These are phyloP conservation scores for Phytophthora ramorum DNA, from an alignment of 352 stramenopile genomes.

Conservation along the genomic window DNA sequence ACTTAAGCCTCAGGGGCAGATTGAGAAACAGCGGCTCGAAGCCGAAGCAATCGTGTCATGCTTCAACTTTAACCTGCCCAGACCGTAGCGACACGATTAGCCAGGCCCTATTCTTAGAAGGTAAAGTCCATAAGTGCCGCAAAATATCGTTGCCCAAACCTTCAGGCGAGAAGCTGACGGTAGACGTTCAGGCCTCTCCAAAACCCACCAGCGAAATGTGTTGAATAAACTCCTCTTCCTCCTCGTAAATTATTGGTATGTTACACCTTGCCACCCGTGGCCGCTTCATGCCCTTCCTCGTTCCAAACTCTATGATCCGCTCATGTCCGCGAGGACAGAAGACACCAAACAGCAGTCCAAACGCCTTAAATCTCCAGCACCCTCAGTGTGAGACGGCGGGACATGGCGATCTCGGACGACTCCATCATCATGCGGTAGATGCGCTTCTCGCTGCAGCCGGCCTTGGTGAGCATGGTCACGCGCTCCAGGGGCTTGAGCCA, in stretches of 20 bases:
- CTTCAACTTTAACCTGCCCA: background rate
- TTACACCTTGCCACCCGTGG: slow-evolving; percentile 1
- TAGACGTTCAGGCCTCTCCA: no score
- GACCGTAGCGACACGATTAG: background rate
- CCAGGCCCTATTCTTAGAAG: slow-evolving; percentile 18
- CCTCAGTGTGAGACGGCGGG: slow-evolving; percentile 50
- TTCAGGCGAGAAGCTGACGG: background rate
- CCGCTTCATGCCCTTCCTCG: background rate
- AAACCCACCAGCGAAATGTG: background rate
- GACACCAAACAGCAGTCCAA: background rate
- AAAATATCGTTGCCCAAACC: slow-evolving; percentile 1
- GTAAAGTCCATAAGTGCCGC: background rate
- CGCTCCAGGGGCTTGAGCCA: slow-evolving; percentile 73
- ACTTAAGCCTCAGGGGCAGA: background rate
- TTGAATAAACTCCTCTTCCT: slow-evolving; percentile 6
- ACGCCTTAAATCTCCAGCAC: slow-evolving; percentile 39
- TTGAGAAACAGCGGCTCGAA: slow-evolving; percentile 1
- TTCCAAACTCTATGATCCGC: slow-evolving; percentile 4
- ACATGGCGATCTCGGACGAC: slow-evolving; percentile 73
- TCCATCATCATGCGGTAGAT: slow-evolving; percentile 79
- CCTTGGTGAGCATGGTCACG: slow-evolving; percentile 70
- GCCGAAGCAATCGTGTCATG: slow-evolving; percentile 6
- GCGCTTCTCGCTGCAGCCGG: slow-evolving; percentile 66
- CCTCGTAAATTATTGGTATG: slow-evolving; percentile 32
- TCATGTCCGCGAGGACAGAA: background rate